Evolutionary conservation across 1,139 yeast species (phyloP).

Genomic region (Entelexis paramagnoliae): DNA sequence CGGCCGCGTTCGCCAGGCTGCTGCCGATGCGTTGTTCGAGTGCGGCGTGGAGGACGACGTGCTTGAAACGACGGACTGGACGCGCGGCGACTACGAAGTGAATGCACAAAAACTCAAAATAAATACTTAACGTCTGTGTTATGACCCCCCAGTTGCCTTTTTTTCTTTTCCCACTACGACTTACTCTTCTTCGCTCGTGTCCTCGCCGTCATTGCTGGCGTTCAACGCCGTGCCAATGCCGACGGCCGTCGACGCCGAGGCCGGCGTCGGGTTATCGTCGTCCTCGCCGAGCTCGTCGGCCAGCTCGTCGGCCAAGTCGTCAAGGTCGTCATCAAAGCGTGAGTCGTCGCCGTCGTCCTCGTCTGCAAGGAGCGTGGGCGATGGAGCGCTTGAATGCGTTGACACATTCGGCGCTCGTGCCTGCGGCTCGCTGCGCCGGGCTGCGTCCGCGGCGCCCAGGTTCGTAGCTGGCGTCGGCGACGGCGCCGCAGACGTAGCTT

Average conservation of each 20-base stretch:
- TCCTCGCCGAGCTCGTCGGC: slow-evolving; percentile 21
- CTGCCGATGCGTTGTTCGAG: slow-evolving; percentile 26
- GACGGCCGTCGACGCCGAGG: neutral
- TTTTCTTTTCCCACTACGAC: neutral
- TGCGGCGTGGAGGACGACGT: slow-evolving; percentile 12
- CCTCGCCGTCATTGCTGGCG: slow-evolving; percentile 20
- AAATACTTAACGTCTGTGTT: neutral
- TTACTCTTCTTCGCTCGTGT: slow-evolving; percentile 23
- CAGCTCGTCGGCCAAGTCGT: slow-evolving; percentile 28
- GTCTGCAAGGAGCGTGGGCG: neutral
- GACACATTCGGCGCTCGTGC: too few relatives aligned
- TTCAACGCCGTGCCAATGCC: slow-evolving; percentile 20
- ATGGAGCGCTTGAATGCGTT: too few relatives aligned
- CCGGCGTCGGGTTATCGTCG: slow-evolving; percentile 8
- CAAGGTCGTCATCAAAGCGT: slow-evolving; percentile 27
- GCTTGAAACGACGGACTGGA: slow-evolving; percentile 22
- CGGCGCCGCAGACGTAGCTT: neutral
- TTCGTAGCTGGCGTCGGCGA: neutral
- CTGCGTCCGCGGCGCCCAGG: too few relatives aligned
- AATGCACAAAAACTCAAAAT: neutral
- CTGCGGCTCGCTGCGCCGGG: too few relatives aligned
- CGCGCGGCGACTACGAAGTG: neutral
- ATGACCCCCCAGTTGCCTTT: neutral
- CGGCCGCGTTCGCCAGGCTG: slow-evolving; percentile 25
- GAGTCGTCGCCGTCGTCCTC: neutral